These are phyloP conservation scores for Cryptosporidium felis DNA, from an alignment of 169 alveolate genomes.

Conservation along the genomic window DNA sequence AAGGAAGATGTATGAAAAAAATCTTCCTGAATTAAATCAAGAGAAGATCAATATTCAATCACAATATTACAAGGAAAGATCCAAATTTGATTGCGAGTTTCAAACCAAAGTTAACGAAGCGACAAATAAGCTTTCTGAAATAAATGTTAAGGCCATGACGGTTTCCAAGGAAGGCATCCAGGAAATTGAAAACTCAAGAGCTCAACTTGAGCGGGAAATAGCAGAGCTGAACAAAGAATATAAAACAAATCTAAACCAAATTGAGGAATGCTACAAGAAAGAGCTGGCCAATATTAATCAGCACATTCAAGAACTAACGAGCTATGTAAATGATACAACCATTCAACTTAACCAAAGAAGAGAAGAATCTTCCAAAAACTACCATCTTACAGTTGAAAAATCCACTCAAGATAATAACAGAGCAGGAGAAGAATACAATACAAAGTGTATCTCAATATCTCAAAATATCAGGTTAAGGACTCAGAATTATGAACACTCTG, in stretches of 20 bases:
- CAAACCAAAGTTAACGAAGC: slow-evolving; percentile 45
- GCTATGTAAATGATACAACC: slow-evolving; percentile 45
- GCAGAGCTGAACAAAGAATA: slow-evolving; percentile 45
- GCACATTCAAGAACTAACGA: slow-evolving; percentile 37
- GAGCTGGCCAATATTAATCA: slow-evolving; percentile 23
- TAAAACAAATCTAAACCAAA: slow-evolving; percentile 1
- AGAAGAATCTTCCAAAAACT: slow-evolving; percentile 36
- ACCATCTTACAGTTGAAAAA: slow-evolving; percentile 31
- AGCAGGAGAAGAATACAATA: slow-evolving; percentile 65
- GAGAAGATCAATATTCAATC: slow-evolving; percentile 49
- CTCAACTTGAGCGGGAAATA: slow-evolving; percentile 34
- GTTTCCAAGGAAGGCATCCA: slow-evolving; percentile 6
- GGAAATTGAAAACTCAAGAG: slow-evolving; percentile 31
- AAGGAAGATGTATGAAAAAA: slow-evolving; percentile 54
- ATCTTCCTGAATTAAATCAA: slow-evolving; percentile 25
- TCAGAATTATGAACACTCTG: slow-evolving; percentile 50
- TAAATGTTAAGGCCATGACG: slow-evolving; percentile 7
- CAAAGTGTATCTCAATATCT: slow-evolving; percentile 34
- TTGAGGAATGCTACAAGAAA: slow-evolving; percentile 27
- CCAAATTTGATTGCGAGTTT: slow-evolving; percentile 33
- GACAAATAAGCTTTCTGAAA: slow-evolving; percentile 34
- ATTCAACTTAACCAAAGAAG: slow-evolving; percentile 29
- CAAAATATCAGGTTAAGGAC: slow-evolving; percentile 53
- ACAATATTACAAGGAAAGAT: slow-evolving; percentile 42
- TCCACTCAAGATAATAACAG: slow-evolving; percentile 43